Conservation (phyloP, 345 rosid genomes). For the Brassica cretica region DNA sequence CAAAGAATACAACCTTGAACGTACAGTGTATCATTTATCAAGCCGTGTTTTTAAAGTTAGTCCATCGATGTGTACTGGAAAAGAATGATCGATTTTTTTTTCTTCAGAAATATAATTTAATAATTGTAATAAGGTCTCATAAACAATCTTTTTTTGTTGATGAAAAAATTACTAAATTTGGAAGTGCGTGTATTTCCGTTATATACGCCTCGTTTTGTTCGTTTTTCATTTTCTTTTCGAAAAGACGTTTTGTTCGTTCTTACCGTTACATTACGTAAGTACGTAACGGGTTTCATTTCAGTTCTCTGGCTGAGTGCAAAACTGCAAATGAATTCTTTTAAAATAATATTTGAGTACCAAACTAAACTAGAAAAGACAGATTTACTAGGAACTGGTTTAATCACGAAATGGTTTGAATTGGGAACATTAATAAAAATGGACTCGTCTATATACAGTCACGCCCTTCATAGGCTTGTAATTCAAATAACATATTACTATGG, state of each 20-base stretch:
- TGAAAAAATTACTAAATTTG: not conserved
- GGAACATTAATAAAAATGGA: not conserved
- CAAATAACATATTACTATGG: no score
- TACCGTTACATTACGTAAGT: not conserved
- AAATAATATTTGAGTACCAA: not conserved
- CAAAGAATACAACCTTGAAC: constrained; percentile 1
- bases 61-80: not conserved
- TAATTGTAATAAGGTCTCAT: not conserved
- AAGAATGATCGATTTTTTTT: not conserved
- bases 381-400: not conserved
- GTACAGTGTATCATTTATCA: not conserved
- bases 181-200: not conserved
- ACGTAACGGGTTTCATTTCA: not conserved
- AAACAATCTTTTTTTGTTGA: no score
- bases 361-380: not conserved
- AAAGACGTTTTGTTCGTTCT: not conserved
- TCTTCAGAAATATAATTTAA: not conserved
- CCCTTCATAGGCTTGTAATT: not conserved
- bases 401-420: not conserved
- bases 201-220: not conserved
- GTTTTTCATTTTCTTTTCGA: no score
- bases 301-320: not conserved
- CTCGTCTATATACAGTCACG: not conserved
- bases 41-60: not conserved
- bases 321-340: not conserved